Conservation (phyloP, 257 asterid species). For the Linaria vulgaris region DNA sequence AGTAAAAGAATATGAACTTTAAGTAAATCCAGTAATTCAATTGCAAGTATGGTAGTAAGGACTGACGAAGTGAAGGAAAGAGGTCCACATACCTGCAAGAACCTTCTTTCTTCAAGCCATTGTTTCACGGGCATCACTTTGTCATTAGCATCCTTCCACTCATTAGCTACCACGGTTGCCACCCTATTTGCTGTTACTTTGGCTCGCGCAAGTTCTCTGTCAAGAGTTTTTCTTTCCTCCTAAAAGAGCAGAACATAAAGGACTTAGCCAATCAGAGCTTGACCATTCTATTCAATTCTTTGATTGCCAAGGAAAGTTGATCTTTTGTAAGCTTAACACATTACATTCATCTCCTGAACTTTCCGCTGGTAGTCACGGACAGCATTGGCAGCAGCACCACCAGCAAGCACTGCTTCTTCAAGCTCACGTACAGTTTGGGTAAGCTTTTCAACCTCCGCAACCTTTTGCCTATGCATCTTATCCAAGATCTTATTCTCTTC, state of each 20-base stretch:
- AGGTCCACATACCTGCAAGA: slow-evolving; percentile 60
- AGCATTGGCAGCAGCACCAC: slow-evolving; percentile 99
- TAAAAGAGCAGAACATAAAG: slow-evolving; percentile 25
- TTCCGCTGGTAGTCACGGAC: slow-evolving; percentile 97
- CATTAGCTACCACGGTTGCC: slow-evolving; percentile 97
- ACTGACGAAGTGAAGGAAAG: slow-evolving; percentile 2
- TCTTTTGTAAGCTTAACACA: slow-evolving; percentile 15
- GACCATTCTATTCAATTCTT: slow-evolving; percentile 21
- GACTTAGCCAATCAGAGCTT: slow-evolving; percentile 17
- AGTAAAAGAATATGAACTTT: slow-evolving; percentile 9
- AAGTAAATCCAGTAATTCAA: neutral
- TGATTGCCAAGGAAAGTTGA: slow-evolving; percentile 15
- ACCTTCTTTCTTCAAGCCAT: slow-evolving; percentile 96
- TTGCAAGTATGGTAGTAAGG: neutral
- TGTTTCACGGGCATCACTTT: slow-evolving; percentile 99
- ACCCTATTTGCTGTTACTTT: slow-evolving; percentile 98
- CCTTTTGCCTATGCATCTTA: slow-evolving; percentile 92
- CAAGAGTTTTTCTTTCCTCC: slow-evolving; percentile 98
- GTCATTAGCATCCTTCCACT: slow-evolving; percentile 97
- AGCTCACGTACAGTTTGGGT: slow-evolving; percentile 98
- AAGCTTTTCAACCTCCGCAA: slow-evolving; percentile 96
- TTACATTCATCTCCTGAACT: slow-evolving; percentile 98
- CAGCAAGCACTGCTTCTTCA: slow-evolving; percentile 98
- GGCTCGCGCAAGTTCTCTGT: slow-evolving; percentile 97
- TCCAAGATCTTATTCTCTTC: slow-evolving; percentile 97